Evolutionary conservation across 805 yeast genomes (phyloP), one percentile per base, ranked within the genome.

Genomic region (Yueomyces sinensis): DNA sequence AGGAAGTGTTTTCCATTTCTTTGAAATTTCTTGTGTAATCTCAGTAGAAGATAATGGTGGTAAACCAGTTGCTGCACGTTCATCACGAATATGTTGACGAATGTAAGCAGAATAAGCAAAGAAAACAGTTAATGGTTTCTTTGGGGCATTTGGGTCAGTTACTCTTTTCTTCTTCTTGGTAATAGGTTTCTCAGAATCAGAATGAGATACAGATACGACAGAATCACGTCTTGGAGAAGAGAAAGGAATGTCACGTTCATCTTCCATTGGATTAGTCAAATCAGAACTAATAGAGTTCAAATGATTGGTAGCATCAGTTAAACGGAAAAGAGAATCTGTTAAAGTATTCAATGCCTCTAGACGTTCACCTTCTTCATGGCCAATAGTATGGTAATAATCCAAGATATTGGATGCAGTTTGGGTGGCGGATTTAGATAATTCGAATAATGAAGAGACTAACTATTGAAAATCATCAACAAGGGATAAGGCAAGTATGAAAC

Each of bases 131-230:
- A 83, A 65, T 13, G 98, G 97, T 52, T 86, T 86, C 67, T 82
- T 84, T 39, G 98, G 98, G 30, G 95, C 95, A 50, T 82, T 78
- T 34, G 96, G 96, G 59, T 89, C 97, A 47, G 70, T 73, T 37
- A 57, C 58, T 44, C 63, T 65, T 55, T 65, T 65, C 60, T 62
- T 65, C 41, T 17, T 17, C 19, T 16, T 16, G 56, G 44, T 4
- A 50, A 43, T n/a, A 47, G 43, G 35, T 47, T 47, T 9, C 37
- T 45, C 11, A n/a, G 46, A 33, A 17, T 46, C 35, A 13, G 39
- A 30, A 14, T 5, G 9, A 11, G 14, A 7, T 13, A 4, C 11
- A 5, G 15, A 17, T 13, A 9, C 7, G 1, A 17, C 5, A 9
- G 17, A 29, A 13, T 18, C 6, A 17, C 29, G 6, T 4, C 24